Percentiles rank a stretch among this genome's conserved stretches.
phyloP scores from a whole-genome alignment of 345 rosid genomes.

The Abelmoschus esculentus region DNA sequence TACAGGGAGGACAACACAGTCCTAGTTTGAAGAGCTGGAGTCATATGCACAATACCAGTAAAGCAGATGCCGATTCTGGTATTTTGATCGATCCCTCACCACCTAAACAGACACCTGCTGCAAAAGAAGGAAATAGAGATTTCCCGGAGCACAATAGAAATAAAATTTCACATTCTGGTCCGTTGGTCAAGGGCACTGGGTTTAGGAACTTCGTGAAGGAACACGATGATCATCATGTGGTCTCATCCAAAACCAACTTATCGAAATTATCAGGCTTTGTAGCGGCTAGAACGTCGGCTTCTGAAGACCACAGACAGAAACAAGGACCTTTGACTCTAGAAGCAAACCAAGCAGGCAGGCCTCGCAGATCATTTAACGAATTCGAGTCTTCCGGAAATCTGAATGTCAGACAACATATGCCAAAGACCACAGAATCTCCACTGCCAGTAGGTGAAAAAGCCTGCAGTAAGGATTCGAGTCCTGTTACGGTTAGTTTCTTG shows the following conservation, averaged over 20 bases:
- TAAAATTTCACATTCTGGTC: conserved; percentile 52
- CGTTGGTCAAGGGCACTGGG: conserved; percentile 32
- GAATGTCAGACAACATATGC: conserved; percentile 20
- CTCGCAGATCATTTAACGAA: conserved; percentile 21
- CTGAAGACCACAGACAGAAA: conserved; percentile 29
- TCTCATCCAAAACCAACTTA: conserved; percentile 26
- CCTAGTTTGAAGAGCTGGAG: conserved; percentile 26
- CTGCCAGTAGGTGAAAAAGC: conserved; percentile 23
- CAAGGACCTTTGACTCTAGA: conserved; percentile 22
- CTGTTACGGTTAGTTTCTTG: conserved; percentile 30
- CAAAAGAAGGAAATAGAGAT: conserved; percentile 35
- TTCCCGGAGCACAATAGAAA: conserved; percentile 21
- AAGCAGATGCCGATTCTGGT: conserved; percentile 32
- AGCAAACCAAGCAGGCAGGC: conserved; percentile 22
- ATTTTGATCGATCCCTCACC: conserved; percentile 22
- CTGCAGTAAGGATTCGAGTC: conserved; percentile 17
- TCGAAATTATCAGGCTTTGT: conserved; percentile 40
- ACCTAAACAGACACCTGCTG: conserved; percentile 26
- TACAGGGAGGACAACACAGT: conserved; percentile 30
- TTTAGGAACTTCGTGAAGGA: conserved; percentile 30
- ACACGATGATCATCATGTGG: conserved; percentile 16
- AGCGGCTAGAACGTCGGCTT: conserved; percentile 30
- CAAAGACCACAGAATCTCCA: conserved; percentile 25
- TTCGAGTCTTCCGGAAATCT: conserved; percentile 23
- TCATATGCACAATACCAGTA: conserved; percentile 22